Percentiles rank a stretch among this genome's conserved stretches.
Conservation (phyloP, 176 grass and related monocot genomes). For the Paspalum vaginatum region DNA sequence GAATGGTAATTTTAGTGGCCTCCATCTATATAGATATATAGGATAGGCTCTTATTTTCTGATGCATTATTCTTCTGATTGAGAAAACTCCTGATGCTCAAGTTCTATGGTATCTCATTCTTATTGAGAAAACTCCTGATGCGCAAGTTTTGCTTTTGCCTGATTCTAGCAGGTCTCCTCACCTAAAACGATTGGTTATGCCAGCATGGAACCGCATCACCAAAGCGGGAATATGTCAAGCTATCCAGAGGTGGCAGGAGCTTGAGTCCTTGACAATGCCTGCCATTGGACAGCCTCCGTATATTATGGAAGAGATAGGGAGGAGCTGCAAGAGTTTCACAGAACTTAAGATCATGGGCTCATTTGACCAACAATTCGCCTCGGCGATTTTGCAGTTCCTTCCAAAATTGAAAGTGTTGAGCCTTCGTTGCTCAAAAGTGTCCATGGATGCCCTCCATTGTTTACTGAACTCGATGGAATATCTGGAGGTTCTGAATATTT, state of each 20-base stretch:
- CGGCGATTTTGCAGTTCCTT: conserved; percentile 55
- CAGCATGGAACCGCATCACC: conserved; percentile 94
- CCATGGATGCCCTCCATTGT: conserved; percentile 62
- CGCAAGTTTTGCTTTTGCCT: neutral
- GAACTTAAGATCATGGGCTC: conserved; percentile 95
- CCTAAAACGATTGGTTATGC: conserved; percentile 88
- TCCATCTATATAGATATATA: too few relatives aligned
- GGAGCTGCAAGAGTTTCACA: conserved; percentile 79
- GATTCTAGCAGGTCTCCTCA: conserved; percentile 68
- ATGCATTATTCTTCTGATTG: conserved; percentile 9
- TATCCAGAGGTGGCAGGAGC: conserved; percentile 69
- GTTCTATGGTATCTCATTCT: conserved; percentile 10
- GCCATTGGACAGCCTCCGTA: conserved; percentile 70
- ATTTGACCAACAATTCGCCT: conserved; percentile 69
- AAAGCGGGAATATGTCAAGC: conserved; percentile 67
- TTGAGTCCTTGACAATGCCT: conserved; percentile 97
- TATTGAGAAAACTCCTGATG: conserved; percentile 10
- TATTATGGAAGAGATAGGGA: conserved; percentile 86
- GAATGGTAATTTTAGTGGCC: too few relatives aligned
- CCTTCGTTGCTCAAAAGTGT: conserved; percentile 82
- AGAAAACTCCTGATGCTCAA: conserved; percentile 15
- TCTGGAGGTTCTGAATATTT: conserved; percentile 92
- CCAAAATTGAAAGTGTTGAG: conserved; percentile 91
- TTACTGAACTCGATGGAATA: conserved; percentile 57
- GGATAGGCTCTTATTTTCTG: neutral